Conservation (phyloP, 495 filamentous ascomycete genomes). For the Penicillium roqueforti region DNA sequence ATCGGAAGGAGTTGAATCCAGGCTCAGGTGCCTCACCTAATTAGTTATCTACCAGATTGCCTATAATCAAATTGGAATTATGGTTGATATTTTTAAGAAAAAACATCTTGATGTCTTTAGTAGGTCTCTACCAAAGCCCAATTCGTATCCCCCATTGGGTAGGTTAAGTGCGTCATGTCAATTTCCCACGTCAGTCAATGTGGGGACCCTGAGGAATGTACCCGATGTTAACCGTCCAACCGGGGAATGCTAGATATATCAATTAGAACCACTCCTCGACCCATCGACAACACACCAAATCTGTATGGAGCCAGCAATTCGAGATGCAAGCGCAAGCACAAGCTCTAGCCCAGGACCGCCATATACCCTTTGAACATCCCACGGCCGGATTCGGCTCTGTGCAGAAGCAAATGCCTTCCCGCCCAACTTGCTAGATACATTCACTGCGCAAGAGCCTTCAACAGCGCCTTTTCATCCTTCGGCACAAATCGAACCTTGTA, state of each 20-base stretch:
- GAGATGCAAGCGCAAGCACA: not conserved
- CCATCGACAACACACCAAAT: not conserved
- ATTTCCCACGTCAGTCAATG: not conserved
- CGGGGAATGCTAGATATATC: not conserved
- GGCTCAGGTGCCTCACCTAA: not conserved
- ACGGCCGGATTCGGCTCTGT: not conserved
- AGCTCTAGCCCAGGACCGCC: too few species aligned
- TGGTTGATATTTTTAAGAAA: not conserved
- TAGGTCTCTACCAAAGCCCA: not conserved
- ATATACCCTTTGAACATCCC: not conserved
- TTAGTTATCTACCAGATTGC: constrained; percentile 3
- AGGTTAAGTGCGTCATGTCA: not conserved
- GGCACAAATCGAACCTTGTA: constrained; percentile 56
- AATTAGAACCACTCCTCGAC: not conserved
- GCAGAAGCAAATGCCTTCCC: not conserved
- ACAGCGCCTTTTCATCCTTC: constrained; percentile 39
- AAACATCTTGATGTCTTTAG: not conserved
- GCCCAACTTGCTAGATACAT: constrained; percentile 1
- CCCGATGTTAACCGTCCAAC: not conserved
- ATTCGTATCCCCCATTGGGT: not conserved
- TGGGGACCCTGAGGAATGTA: constrained; percentile 1
- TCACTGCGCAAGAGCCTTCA: constrained; percentile 26
- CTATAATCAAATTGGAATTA: not conserved
- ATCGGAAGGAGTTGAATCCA: constrained; percentile 4
- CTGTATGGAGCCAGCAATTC: not conserved